Percentiles rank a stretch among this genome's conserved stretches.
Evolutionary conservation across 768 basidiomycete genomes (phyloP).

Genomic region (Suillus brevipes): DNA sequence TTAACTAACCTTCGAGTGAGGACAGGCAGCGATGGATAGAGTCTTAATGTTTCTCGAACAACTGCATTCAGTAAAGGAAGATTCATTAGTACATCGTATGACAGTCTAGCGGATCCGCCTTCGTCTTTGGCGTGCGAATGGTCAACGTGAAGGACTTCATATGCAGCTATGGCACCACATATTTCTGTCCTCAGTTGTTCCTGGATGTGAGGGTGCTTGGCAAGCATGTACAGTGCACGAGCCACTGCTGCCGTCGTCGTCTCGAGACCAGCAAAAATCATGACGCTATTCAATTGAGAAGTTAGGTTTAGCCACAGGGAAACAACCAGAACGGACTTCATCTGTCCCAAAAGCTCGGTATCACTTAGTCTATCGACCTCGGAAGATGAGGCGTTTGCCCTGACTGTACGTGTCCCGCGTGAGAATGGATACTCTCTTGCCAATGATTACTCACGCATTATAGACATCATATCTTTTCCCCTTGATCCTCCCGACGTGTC

Average conservation of each 20-base stretch:
- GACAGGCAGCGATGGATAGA: conserved; percentile 42
- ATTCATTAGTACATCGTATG: conserved; percentile 40
- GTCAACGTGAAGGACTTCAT: conserved; percentile 12
- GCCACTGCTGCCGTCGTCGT: conserved; percentile 44
- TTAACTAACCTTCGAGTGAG: conserved; percentile 42
- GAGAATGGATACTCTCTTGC: neutral
- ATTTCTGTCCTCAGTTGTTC: conserved; percentile 40
- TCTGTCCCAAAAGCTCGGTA: conserved; percentile 29
- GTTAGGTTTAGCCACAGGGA: neutral
- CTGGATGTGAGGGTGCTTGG: conserved; percentile 39
- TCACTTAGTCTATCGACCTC: conserved; percentile 24
- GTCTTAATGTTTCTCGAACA: conserved; percentile 41
- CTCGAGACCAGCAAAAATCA: conserved; percentile 44
- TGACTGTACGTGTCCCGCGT: conserved; percentile 17
- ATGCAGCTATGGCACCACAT: conserved; percentile 16
- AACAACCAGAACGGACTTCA: conserved; percentile 21
- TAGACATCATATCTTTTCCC: conserved; percentile 29
- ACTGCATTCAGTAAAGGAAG: conserved; percentile 41
- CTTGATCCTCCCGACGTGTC: neutral
- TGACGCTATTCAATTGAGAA: conserved; percentile 19
- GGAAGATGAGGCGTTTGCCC: conserved; percentile 20
- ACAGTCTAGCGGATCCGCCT: conserved; percentile 29
- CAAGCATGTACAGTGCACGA: conserved; percentile 36
- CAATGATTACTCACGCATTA: conserved; percentile 26
- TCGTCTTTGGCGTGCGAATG: neutral